Conservation (phyloP, 2,329 filamentous ascomycete species). For the Penicillium sp. region DNA sequence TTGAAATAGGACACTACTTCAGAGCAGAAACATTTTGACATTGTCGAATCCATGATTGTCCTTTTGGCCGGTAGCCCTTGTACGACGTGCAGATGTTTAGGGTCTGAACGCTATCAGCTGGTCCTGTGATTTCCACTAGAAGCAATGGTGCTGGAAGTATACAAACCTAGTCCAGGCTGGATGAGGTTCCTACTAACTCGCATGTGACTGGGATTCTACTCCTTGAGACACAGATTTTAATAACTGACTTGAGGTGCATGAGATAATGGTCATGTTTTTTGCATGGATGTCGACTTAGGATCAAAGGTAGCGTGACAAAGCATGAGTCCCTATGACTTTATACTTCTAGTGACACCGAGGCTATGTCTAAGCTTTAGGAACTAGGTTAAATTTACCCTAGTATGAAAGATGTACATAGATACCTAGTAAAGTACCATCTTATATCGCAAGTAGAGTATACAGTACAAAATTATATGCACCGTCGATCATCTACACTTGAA, state of each 20-base stretch:
- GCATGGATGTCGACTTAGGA: not conserved
- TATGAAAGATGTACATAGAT: too few species aligned
- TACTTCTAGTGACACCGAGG: not conserved
- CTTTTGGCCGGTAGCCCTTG: conserved; percentile 14
- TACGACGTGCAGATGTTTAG: conserved; percentile 15
- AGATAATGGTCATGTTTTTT: not conserved
- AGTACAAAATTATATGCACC: conserved; percentile 20
- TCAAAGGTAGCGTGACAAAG: not conserved
- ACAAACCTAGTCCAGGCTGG: not conserved
- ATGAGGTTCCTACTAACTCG: conserved; percentile 13
- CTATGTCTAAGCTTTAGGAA: not conserved
- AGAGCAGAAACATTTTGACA: too few species aligned
- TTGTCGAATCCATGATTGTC: conserved; percentile 4
- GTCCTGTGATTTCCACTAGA: not conserved
- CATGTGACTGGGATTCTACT: conserved; percentile 6
- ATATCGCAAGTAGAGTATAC: not conserved
- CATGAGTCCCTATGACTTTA: not conserved
- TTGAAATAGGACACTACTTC: not conserved
- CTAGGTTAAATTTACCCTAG: not conserved
- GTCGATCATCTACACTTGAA: conserved; percentile 15
- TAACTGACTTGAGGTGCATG: not conserved
- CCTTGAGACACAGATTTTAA: not conserved
- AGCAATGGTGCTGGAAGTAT: not conserved
- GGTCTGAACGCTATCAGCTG: conserved; percentile 6
- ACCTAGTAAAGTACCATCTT: not conserved